These are phyloP conservation scores for Kurtzmaniella fragi DNA, from an alignment of 805 yeast species.

Conservation along the genomic window DNA sequence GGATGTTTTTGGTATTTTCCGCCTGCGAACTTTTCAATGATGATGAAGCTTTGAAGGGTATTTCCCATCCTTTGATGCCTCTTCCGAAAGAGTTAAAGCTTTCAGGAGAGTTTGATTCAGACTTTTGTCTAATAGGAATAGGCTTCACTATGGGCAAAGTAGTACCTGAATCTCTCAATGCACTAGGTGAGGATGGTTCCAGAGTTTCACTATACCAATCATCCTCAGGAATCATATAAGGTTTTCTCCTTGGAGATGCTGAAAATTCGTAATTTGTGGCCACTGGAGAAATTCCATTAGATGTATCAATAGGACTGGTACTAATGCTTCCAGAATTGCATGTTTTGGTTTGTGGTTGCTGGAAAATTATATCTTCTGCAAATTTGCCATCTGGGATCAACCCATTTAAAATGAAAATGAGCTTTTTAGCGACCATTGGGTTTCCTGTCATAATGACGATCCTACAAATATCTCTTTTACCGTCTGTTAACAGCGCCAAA, in stretches of 20 bases:
- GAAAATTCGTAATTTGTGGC: too few relatives aligned
- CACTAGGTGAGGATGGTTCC: background rate
- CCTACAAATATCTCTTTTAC: conserved; percentile 34
- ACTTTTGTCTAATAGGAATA: conserved; percentile 1
- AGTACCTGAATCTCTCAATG: conserved; percentile 1
- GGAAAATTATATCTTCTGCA: conserved; percentile 1
- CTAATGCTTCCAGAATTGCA: too few relatives aligned
- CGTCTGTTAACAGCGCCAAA: conserved; percentile 9
- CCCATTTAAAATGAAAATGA: conserved; percentile 50
- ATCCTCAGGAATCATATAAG: too few relatives aligned
- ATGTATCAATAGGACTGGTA: too few relatives aligned
- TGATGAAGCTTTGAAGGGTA: conserved; percentile 33
- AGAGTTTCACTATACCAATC: too few relatives aligned
- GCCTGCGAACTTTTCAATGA: conserved; percentile 12
- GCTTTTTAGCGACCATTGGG: conserved; percentile 55
- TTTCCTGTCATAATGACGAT: conserved; percentile 56
- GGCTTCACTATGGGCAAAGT: conserved; percentile 1
- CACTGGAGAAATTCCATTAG: too few relatives aligned
- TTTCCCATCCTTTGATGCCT: conserved; percentile 41
- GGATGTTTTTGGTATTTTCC: conserved; percentile 14
- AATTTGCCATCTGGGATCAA: conserved; percentile 35
- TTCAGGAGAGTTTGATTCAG: conserved; percentile 4
- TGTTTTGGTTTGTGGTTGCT: too few relatives aligned
- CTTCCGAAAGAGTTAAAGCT: conserved; percentile 5
- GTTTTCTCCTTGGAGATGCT: too few relatives aligned